A percentile compares a stretch with the other conserved stretches of the same genome.
Conservation (phyloP, 164 flowering plant genomes). For the Chimonanthus salicifolius region DNA sequence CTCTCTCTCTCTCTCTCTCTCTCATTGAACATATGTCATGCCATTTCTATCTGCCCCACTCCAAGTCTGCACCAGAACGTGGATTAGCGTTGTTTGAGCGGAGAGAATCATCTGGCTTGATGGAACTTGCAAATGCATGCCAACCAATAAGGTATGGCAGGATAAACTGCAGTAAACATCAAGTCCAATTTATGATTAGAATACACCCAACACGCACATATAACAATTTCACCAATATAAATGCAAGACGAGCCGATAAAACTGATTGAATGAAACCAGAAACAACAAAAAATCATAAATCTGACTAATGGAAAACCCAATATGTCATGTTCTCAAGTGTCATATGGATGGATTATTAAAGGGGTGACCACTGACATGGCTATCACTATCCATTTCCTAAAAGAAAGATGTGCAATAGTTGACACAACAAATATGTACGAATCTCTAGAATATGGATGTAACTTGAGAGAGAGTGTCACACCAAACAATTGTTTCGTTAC, state of each 20-base stretch:
- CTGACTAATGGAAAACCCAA: background rate
- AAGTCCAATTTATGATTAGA: slow-evolving; percentile 7
- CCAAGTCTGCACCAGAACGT: slow-evolving; percentile 50
- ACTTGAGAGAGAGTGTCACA: no score
- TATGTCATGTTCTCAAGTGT: background rate
- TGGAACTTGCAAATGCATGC: slow-evolving; percentile 66
- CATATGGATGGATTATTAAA: background rate
- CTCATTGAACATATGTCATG: no score
- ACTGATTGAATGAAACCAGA: background rate
- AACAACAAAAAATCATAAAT: background rate
- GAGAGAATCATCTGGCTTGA: slow-evolving; percentile 46
- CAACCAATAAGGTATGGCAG: slow-evolving; percentile 88
- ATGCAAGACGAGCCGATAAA: background rate
- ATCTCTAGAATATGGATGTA: background rate
- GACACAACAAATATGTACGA: background rate
- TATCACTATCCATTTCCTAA: background rate
- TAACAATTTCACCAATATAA: background rate
- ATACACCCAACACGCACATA: background rate
- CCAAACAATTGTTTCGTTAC: background rate
- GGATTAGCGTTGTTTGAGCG: slow-evolving; percentile 39
- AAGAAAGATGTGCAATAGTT: background rate
- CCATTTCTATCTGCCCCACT: slow-evolving; percentile 62
- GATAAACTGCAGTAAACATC: slow-evolving; percentile 50
- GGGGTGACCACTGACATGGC: background rate
- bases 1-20: background rate